Evolutionary conservation across 2,329 filamentous ascomycete genomes (phyloP).

Genomic region (Penicillium expansum): DNA sequence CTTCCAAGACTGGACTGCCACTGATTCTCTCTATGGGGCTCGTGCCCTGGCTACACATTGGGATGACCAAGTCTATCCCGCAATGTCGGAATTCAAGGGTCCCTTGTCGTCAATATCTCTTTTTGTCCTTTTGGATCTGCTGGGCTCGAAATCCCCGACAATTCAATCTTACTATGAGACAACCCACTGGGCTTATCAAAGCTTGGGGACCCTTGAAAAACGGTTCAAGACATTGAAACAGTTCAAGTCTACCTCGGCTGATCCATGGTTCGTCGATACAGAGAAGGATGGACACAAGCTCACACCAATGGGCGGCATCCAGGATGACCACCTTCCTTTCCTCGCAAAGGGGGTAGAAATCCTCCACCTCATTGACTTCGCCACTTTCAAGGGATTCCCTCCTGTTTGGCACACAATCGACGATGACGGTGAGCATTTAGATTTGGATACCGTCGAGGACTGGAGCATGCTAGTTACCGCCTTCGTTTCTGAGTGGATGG

Average conservation of each 20-base stretch:
- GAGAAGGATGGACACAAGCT: slow-evolving; percentile 55
- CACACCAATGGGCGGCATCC: slow-evolving; percentile 52
- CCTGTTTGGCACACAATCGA: slow-evolving; percentile 79
- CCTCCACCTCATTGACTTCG: slow-evolving; percentile 80
- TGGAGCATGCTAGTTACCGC: slow-evolving; percentile 82
- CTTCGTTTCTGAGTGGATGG: slow-evolving; percentile 91
- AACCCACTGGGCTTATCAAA: slow-evolving; percentile 89
- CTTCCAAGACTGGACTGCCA: slow-evolving; percentile 73
- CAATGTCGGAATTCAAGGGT: slow-evolving; percentile 71
- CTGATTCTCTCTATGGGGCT: slow-evolving; percentile 85
- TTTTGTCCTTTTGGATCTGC: slow-evolving; percentile 86
- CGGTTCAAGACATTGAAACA: slow-evolving; percentile 66
- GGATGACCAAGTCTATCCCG: slow-evolving; percentile 68
- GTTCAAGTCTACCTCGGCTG: slow-evolving; percentile 58
- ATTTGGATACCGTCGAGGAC: slow-evolving; percentile 75
- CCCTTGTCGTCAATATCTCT: slow-evolving; percentile 77
- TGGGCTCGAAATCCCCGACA: slow-evolving; percentile 66
- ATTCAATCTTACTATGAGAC: slow-evolving; percentile 85
- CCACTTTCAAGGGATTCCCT: slow-evolving; percentile 60
- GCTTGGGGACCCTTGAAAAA: slow-evolving; percentile 69
- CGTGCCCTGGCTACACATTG: slow-evolving; percentile 77
- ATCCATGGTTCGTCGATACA: slow-evolving; percentile 64
- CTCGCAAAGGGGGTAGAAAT: slow-evolving; percentile 81
- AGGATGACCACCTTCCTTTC: slow-evolving; percentile 92
- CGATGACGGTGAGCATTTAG: slow-evolving; percentile 81